These are phyloP conservation scores for Colletotrichum sp. DNA, from an alignment of 2,329 filamentous ascomycete species.

Conservation along the genomic window DNA sequence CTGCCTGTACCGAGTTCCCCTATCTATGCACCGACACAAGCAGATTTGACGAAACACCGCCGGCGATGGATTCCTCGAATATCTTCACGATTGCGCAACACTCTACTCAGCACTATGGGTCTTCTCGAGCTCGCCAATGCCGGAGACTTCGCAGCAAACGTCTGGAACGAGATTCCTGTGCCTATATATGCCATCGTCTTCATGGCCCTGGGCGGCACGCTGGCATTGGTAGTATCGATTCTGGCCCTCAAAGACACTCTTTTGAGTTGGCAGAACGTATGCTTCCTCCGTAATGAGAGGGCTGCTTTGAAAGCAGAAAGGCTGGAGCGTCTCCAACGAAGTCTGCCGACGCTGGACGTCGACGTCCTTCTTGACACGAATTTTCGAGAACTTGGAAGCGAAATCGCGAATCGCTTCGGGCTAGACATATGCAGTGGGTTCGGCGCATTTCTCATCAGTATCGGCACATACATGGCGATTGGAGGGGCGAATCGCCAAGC, in stretches of 20 bases:
- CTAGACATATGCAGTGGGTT: constrained; percentile 57
- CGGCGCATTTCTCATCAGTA: constrained; percentile 52
- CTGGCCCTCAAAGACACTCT: constrained; percentile 50
- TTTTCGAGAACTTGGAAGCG: constrained; percentile 53
- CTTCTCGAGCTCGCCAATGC: constrained; percentile 61
- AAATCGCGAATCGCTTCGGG: constrained; percentile 52
- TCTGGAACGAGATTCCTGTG: constrained; percentile 58
- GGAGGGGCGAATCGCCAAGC: constrained; percentile 47
- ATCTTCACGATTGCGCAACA: background rate
- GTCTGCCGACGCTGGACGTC: constrained; percentile 25
- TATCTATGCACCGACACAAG: background rate
- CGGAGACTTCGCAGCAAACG: constrained; percentile 61
- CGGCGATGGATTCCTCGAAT: background rate
- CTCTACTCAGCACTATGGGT: constrained; percentile 35
- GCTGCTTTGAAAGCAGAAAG: constrained; percentile 29
- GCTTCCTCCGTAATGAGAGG: constrained; percentile 47
- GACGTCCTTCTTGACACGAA: constrained; percentile 48
- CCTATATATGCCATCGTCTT: constrained; percentile 52
- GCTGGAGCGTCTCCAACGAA: background rate
- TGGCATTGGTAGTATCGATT: constrained; percentile 48
- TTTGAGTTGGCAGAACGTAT: constrained; percentile 50
- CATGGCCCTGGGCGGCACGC: constrained; percentile 57
- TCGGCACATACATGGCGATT: constrained; percentile 60
- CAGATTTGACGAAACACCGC: background rate
- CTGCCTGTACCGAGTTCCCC: background rate